Conservation (phyloP, 345 rosid species). For the Pugionium cornutum region DNA sequence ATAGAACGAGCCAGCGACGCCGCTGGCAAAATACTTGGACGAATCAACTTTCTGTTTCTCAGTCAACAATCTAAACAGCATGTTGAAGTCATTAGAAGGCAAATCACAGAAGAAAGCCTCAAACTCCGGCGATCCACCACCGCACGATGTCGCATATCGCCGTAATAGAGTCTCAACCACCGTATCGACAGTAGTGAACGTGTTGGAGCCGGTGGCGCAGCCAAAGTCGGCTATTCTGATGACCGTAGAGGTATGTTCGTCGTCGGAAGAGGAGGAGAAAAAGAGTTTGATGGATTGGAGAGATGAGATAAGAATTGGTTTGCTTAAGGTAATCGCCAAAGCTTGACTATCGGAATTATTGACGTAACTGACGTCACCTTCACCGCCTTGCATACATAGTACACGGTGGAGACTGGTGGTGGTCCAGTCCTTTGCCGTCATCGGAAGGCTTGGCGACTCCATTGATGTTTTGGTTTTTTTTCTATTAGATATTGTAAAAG, state of each 20-base stretch:
- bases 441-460: conserved; percentile 38
- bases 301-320: conserved; percentile 53
- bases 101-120: conserved; percentile 62
- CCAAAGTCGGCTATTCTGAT: conserved; percentile 59
- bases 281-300: conserved; percentile 47
- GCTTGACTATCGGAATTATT: conserved; percentile 60
- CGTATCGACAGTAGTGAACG: conserved; percentile 47
- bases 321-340: conserved; percentile 51
- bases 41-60: conserved; percentile 23
- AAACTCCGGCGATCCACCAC: conserved; percentile 48
- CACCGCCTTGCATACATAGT: conserved; percentile 63
- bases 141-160: conserved; percentile 39
- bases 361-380: conserved; percentile 55
- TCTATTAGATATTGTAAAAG: neutral
- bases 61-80: conserved; percentile 43
- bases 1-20: conserved; percentile 64
- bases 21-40: conserved; percentile 44
- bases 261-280: neutral
- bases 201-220: conserved; percentile 62
- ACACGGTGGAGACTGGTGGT: conserved; percentile 47
- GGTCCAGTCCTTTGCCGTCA: conserved; percentile 38
- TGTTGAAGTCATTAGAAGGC: conserved; percentile 61
- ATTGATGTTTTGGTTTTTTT: conserved; percentile 10
- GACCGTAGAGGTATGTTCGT: conserved; percentile 27
- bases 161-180: conserved; percentile 47